Evolutionary conservation across 2,329 filamentous ascomycete species (phyloP).

Genomic region (Zymoseptoria passerinii): DNA sequence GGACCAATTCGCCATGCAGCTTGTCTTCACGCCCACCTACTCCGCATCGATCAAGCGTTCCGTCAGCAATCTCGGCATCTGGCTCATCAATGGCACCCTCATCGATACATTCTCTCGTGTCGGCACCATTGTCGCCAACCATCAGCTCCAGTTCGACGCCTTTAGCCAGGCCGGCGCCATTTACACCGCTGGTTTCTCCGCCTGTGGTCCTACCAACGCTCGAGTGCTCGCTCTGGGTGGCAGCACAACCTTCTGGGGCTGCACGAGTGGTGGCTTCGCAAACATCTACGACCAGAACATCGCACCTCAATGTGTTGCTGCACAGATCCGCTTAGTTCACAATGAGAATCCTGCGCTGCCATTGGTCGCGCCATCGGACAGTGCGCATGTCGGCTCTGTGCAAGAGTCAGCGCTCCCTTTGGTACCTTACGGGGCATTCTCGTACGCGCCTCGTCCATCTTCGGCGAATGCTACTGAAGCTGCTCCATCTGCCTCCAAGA

Average conservation of each 20-base stretch:
- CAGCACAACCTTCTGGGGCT: conserved; percentile 63
- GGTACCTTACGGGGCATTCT: not conserved
- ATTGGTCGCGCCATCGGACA: not conserved
- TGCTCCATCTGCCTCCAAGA: not conserved
- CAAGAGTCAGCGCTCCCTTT: not conserved
- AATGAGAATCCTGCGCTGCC: not conserved
- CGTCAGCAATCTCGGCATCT: not conserved
- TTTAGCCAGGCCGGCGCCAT: conserved; percentile 61
- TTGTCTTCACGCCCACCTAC: not conserved
- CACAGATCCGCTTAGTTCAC: not conserved
- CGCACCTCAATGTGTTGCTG: not conserved
- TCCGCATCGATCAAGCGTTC: not conserved
- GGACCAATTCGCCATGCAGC: not conserved
- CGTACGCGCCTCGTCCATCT: not conserved
- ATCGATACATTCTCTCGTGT: conserved; percentile 57
- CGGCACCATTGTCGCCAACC: conserved; percentile 71
- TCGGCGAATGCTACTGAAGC: not conserved
- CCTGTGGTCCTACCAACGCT: conserved; percentile 48
- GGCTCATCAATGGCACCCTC: conserved; percentile 55
- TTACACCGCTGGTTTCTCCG: conserved; percentile 65
- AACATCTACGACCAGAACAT: conserved; percentile 63
- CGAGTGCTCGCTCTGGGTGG: conserved; percentile 59
- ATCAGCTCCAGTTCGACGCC: conserved; percentile 68
- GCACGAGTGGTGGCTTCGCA: conserved; percentile 65
- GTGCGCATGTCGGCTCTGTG: too few relatives aligned